Percentiles rank a stretch among this genome's conserved stretches.
phyloP scores from a whole-genome alignment of 371 early-diverging fungal species.

The Mortierella sp. region DNA sequence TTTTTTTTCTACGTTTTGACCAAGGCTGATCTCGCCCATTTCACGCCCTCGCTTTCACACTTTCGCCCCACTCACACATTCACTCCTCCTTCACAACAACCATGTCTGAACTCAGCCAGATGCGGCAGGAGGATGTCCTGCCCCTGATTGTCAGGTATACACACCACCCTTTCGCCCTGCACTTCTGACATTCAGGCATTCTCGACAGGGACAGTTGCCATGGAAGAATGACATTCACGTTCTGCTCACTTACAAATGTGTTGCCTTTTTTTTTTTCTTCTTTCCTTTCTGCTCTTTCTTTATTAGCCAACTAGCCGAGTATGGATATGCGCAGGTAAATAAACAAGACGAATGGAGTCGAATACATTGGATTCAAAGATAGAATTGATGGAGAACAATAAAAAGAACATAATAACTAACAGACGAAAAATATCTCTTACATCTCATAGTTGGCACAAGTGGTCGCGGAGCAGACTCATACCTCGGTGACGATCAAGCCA shows the following conservation, averaged over 20 bases:
- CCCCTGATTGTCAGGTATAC: constrained; percentile 69
- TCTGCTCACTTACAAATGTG: neutral
- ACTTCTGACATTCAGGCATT: neutral
- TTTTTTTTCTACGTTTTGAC: neutral
- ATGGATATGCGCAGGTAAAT: constrained; percentile 66
- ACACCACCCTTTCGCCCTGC: neutral
- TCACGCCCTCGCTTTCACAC: neutral
- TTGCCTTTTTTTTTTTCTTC: neutral
- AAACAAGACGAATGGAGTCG: too few species aligned
- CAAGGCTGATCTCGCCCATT: neutral
- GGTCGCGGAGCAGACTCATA: constrained; percentile 73
- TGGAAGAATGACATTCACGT: too few species aligned
- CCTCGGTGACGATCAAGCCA: constrained; percentile 62
- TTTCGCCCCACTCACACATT: neutral
- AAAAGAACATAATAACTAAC: too few species aligned
- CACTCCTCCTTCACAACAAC: neutral
- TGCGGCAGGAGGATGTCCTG: constrained; percentile 69
- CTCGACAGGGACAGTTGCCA: too few species aligned
- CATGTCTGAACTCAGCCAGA: constrained; percentile 33
- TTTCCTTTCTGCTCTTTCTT: neutral
- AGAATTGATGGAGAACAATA: too few species aligned
- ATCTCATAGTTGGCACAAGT: constrained; percentile 71
- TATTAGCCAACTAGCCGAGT: constrained; percentile 72
- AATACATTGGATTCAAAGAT: too few species aligned
- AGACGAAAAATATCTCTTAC: too few species aligned